Evolutionary conservation across 106 monocot species (phyloP), one percentile per base, ranked within the genome.

Genomic region (Phalaenopsis equestris): DNA sequence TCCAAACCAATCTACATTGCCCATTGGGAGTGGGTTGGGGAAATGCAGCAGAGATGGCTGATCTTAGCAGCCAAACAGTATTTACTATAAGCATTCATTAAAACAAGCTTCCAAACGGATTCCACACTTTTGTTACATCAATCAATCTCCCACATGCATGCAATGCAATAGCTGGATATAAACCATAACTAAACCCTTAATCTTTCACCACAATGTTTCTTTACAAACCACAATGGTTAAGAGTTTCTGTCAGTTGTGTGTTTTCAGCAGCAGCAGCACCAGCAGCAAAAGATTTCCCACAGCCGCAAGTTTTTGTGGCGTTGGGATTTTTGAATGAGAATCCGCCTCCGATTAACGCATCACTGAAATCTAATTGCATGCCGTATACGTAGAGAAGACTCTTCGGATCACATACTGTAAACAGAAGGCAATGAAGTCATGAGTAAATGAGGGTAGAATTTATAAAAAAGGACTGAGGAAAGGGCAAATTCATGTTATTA

Each of bases 241-340:
- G 2, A 6, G 4, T 39, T 15, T 36, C 36, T 39, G 73, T 8
- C 21, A 8, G 4, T 61, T 80, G 43, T 83, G 83, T 87, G 83
- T 80, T 75, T 87, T 43, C n/a, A 3, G 11, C 46, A 52, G 46
- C 89, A 30, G 89, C 88, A 11, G 95, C 88, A 46, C 30, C 30
- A 30, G 89, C 88, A 11, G 95, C 88, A 46, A 99, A 99, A 41
- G 98, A 99, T 86, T 99, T 99, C 0, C 94, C 98, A 81, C 98
- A 99, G 12, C 98, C 89, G 38, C 98, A 99, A 1, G 98, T 99
- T 82, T 99, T 89, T 10, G 92, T 88, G 9, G 98, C 98, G 75
- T 99, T 99, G 19, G 98, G 98, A 76, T 99, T 99, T 85, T 93
- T 90, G 80, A 99, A 99, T 15, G 94, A 85, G 84, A 99, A 99